Percentiles rank a stretch among this genome's conserved stretches.
Evolutionary conservation across 352 stramenopile species (phyloP).

Genomic region (Albugo candida): DNA sequence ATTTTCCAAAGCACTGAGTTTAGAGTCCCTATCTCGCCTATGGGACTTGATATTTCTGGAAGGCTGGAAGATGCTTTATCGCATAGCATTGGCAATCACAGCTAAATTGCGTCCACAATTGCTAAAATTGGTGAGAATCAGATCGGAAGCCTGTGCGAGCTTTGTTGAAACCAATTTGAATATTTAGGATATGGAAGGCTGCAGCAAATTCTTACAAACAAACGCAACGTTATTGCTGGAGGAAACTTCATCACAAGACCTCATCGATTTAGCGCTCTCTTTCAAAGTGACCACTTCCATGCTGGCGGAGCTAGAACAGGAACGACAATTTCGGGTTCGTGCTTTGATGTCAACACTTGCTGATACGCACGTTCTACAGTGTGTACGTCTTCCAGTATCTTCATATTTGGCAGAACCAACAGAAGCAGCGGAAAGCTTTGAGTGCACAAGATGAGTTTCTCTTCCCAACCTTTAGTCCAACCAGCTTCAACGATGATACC

Average conservation of each 20-base stretch:
- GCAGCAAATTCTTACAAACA: slow-evolving; percentile 45
- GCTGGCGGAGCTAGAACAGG: slow-evolving; percentile 38
- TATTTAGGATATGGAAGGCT: slow-evolving; percentile 48
- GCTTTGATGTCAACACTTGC: neutral
- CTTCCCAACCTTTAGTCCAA: slow-evolving; percentile 32
- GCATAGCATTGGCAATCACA: slow-evolving; percentile 42
- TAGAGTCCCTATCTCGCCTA: slow-evolving; percentile 23
- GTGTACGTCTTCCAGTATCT: slow-evolving; percentile 29
- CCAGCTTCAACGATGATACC: slow-evolving; percentile 17
- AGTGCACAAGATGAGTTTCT: slow-evolving; percentile 44
- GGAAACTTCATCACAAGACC: slow-evolving; percentile 13
- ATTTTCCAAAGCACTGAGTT: slow-evolving; percentile 41
- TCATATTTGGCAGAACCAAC: slow-evolving; percentile 37
- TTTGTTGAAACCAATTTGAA: neutral
- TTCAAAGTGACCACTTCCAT: slow-evolving; percentile 50
- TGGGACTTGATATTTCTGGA: slow-evolving; percentile 63
- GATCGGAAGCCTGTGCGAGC: neutral
- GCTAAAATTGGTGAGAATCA: slow-evolving; percentile 22
- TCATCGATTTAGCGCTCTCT: slow-evolving; percentile 21
- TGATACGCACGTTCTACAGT: neutral
- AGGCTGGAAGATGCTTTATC: slow-evolving; percentile 59
- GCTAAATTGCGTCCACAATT: slow-evolving; percentile 30
- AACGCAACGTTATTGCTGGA: slow-evolving; percentile 32
- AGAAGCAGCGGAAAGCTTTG: slow-evolving; percentile 35
- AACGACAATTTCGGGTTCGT: slow-evolving; percentile 42